Evolutionary conservation across 768 basidiomycete genomes (phyloP).

Genomic region (Mycena galericulata): DNA sequence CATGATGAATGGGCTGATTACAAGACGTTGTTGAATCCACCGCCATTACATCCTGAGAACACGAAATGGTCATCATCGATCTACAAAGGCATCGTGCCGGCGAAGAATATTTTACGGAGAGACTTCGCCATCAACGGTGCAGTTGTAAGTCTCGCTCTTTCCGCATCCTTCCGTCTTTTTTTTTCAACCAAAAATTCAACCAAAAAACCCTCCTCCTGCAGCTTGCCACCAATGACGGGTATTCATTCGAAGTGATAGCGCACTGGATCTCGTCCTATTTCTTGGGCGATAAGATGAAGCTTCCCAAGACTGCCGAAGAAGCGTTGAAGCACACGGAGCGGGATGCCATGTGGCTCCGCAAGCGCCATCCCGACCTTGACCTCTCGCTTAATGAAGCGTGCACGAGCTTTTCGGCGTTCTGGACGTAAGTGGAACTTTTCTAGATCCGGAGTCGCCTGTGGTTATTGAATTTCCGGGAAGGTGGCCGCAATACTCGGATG

Average conservation of each 20-base stretch:
- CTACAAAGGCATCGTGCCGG: slow-evolving; percentile 73
- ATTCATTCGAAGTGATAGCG: slow-evolving; percentile 62
- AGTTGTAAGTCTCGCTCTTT: slow-evolving; percentile 51
- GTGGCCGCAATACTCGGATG: slow-evolving; percentile 71
- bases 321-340: slow-evolving; percentile 57
- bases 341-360: slow-evolving; percentile 64
- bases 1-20: slow-evolving; percentile 52
- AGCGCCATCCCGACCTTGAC: slow-evolving; percentile 65
- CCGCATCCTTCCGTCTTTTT: neutral
- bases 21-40: slow-evolving; percentile 55
- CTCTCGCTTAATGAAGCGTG: slow-evolving; percentile 65
- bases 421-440: slow-evolving; percentile 59
- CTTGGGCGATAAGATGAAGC: slow-evolving; percentile 61
- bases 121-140: slow-evolving; percentile 78
- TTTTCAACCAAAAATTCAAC: too few species aligned
- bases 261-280: slow-evolving; percentile 80
- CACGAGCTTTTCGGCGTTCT: slow-evolving; percentile 62
- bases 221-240: slow-evolving; percentile 68
- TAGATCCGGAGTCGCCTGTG: neutral
- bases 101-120: slow-evolving; percentile 62
- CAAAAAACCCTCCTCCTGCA: too few species aligned
- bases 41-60: slow-evolving; percentile 45
- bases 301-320: slow-evolving; percentile 60
- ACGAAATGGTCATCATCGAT: slow-evolving; percentile 60
- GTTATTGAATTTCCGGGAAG: slow-evolving; percentile 44